Evolutionary conservation across 1,284 basidiomycete species (phyloP).

Genomic region (Ustilago trichophora): DNA sequence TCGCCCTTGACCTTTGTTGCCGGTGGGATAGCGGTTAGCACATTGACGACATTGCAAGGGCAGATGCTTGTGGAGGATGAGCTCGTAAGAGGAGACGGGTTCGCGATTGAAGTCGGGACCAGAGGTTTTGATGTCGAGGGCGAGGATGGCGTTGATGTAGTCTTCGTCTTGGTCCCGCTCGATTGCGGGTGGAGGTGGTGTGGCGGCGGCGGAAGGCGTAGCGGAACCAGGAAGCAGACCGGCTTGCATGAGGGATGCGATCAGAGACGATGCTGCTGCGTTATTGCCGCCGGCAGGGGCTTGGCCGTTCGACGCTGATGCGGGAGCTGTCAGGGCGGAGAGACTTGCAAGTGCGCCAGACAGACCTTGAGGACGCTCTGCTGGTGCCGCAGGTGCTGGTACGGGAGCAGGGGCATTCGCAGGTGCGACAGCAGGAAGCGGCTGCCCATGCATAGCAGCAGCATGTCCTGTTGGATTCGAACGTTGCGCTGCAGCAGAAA

Average conservation of each 20-base stretch:
- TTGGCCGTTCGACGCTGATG: too few relatives aligned
- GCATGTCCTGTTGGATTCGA: conserved; percentile 50
- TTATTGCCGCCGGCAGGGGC: too few relatives aligned
- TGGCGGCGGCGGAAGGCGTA: conserved; percentile 40
- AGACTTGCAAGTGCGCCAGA: conserved; percentile 34
- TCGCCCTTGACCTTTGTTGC: conserved; percentile 76
- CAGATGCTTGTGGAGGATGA: conserved; percentile 69
- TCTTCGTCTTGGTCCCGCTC: conserved; percentile 67
- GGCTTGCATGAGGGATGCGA: conserved; percentile 59
- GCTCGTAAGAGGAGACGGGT: conserved; percentile 67
- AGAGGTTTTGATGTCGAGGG: conserved; percentile 76
- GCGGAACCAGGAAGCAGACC: conserved; percentile 54
- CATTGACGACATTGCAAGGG: conserved; percentile 92
- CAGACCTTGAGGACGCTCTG: conserved; percentile 48
- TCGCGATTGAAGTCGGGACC: conserved; percentile 79
- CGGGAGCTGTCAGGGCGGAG: conserved; percentile 16
- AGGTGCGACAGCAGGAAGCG: conserved; percentile 9
- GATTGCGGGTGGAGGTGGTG: conserved; percentile 67
- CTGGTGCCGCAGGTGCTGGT: conserved; percentile 36
- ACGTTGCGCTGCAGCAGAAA: conserved; percentile 67
- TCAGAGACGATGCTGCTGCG: conserved; percentile 44
- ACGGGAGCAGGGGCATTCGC: conserved; percentile 1
- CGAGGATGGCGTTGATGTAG: conserved; percentile 78
- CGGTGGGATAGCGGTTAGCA: conserved; percentile 83
- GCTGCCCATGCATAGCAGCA: conserved; percentile 44